phyloP scores from a whole-genome alignment of 257 asterid species.

The Capsicum pubescens region DNA sequence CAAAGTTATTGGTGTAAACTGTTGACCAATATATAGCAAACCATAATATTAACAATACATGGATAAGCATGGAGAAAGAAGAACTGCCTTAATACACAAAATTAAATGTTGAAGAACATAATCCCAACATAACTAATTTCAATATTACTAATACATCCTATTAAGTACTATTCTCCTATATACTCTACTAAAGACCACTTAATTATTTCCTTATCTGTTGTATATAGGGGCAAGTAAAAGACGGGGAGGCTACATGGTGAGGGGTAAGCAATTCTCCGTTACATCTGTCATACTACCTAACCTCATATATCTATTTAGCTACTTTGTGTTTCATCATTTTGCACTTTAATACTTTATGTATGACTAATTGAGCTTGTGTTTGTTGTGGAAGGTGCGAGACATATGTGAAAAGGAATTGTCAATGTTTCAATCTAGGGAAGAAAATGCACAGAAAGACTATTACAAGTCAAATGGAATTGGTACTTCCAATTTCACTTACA shows the following conservation, averaged over 20 bases:
- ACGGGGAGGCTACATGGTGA: constrained; percentile 74
- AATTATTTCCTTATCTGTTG: background rate
- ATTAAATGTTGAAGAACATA: too few species aligned
- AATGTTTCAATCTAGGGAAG: constrained; percentile 59
- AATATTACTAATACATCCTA: too few species aligned
- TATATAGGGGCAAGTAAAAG: constrained; percentile 60
- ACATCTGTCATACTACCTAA: background rate
- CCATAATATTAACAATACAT: too few species aligned
- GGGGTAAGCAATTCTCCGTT: constrained; percentile 57
- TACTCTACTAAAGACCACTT: too few species aligned
- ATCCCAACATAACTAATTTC: too few species aligned
- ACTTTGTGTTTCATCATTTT: background rate
- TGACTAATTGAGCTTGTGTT: background rate
- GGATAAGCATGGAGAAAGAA: too few species aligned
- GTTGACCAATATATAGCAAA: constrained; percentile 5
- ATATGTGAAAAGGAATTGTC: constrained; percentile 76
- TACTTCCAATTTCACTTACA: constrained; percentile 45
- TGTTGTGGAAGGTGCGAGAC: constrained; percentile 56
- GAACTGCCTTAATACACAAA: too few species aligned
- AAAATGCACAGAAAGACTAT: constrained; percentile 64
- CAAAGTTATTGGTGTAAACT: constrained; percentile 82
- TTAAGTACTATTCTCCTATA: too few species aligned
- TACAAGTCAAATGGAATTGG: constrained; percentile 57
- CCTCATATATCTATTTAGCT: background rate
- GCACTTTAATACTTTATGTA: background rate